Conservation (phyloP, 2,329 filamentous ascomycete species). For the Podosphaera aphanis region DNA sequence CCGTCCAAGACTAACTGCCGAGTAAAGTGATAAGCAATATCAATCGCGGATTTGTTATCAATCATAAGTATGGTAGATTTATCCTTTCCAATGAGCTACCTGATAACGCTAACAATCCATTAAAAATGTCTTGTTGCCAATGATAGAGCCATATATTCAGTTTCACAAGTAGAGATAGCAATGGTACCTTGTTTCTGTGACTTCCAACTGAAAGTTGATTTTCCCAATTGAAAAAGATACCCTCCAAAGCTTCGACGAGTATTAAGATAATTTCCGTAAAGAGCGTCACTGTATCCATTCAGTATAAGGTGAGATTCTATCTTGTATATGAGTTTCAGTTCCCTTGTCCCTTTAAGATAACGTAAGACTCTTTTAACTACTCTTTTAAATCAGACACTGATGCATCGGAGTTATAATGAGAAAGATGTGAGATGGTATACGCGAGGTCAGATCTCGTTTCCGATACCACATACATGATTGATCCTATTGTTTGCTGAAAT, state of each 20-base stretch:
- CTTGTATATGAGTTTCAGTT: neutral
- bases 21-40: neutral
- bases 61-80: neutral
- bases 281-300: neutral
- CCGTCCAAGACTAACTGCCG: neutral
- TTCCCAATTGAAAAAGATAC: slow-evolving; percentile 1
- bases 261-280: slow-evolving; percentile 1
- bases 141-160: slow-evolving; percentile 1
- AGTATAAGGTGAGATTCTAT: neutral
- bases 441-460: neutral
- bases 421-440: neutral
- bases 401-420: neutral
- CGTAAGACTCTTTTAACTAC: neutral
- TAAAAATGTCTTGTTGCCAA: neutral
- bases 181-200: neutral
- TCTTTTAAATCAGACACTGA: neutral
- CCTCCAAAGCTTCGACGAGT: neutral
- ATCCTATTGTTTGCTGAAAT: neutral
- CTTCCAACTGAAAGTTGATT: slow-evolving; percentile 1
- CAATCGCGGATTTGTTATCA: neutral
- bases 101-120: neutral
- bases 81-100: neutral
- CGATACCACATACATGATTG: neutral
- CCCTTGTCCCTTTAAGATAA: slow-evolving; percentile 1
- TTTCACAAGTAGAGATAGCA: slow-evolving; percentile 1